These are phyloP conservation scores for Penicillium pancosmium DNA, from an alignment of 495 filamentous ascomycete species.

Conservation along the genomic window DNA sequence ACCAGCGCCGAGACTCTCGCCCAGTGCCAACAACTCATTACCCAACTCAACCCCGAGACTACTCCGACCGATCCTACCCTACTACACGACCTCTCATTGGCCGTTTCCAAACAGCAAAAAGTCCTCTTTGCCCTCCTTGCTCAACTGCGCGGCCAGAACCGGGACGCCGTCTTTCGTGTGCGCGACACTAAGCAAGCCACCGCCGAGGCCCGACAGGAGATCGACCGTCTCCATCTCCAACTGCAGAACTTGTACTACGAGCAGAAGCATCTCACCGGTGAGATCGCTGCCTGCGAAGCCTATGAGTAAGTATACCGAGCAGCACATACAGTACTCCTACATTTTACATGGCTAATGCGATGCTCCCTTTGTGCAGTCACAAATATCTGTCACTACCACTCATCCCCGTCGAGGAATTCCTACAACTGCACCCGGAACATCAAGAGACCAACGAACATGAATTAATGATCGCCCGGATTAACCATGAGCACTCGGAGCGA, in stretches of 20 bases:
- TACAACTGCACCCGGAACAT: slow-evolving; percentile 76
- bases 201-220: slow-evolving; percentile 83
- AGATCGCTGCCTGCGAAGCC: slow-evolving; percentile 87
- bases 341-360: no score
- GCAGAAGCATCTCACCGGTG: slow-evolving; percentile 83
- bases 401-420: slow-evolving; percentile 80
- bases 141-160: slow-evolving; percentile 80
- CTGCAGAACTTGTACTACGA: slow-evolving; percentile 97
- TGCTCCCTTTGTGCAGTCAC: slow-evolving; percentile 58
- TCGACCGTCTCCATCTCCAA: slow-evolving; percentile 88
- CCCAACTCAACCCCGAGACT: slow-evolving; percentile 53
- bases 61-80: slow-evolving; percentile 37
- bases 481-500: slow-evolving; percentile 84
- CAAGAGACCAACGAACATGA: slow-evolving; percentile 68
- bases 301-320: slow-evolving; percentile 69
- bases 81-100: slow-evolving; percentile 55
- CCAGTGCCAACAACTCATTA: slow-evolving; percentile 74
- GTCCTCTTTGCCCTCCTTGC: slow-evolving; percentile 76
- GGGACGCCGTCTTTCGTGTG: slow-evolving; percentile 75
- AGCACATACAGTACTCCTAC: no score
- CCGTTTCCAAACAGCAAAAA: slow-evolving; percentile 77
- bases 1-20: slow-evolving; percentile 69
- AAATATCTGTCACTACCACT: slow-evolving; percentile 84
- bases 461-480: slow-evolving; percentile 88
- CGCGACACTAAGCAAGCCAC: slow-evolving; percentile 86